Evolutionary conservation across 768 basidiomycete species (phyloP), one percentile per base, ranked within the genome.

Genomic region (Terana coerulea): DNA sequence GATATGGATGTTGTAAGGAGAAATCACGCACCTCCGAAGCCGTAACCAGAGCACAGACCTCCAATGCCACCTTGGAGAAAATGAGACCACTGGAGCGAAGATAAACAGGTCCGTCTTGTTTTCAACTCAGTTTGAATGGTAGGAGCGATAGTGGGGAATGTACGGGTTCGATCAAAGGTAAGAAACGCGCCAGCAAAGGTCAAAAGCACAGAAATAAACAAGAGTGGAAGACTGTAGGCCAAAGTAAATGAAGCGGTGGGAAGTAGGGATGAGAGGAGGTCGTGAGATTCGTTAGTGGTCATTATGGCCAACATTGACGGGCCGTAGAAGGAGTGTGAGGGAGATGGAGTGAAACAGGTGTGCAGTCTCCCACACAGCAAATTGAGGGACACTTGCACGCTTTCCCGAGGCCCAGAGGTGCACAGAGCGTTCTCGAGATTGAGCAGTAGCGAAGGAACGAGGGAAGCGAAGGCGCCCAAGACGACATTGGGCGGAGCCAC

Each of bases 111-210:
- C 49, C 51, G 64, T 68, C 58, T 65, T 66, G 36, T 17, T 53
- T 49, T 7, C 51, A 52, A 5, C 25, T 72, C 68, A 47, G 66
- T 58, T 51, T 56, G 9, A 59, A 26, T 17, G 62, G 60, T 44
- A 67, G 69, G 57, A 68, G 67, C 7, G 67, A 65, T 30, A 30
- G 79, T 73, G 0, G 77, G 69, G 59, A 88, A 86, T 6, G 79
- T 75, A 33, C 82, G 76, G 19, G 84, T 80, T 34, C 86, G 81
- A 61, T 87, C 84, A 43, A 88, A 75, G 15, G 78, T 86, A 19
- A 87, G 69, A 64, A 88, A 87, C 2, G 83, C 75, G n/a, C 86
- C 84, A n/a, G 82, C 71, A 60, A 86, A 83, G 6, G 77, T 78
- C 31, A 84, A 69, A 21, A 80, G 53, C 34, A 83, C 45, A 9